Evolutionary conservation across 768 basidiomycete species (phyloP).

Genomic region (Omphalotus guepiniiformis): DNA sequence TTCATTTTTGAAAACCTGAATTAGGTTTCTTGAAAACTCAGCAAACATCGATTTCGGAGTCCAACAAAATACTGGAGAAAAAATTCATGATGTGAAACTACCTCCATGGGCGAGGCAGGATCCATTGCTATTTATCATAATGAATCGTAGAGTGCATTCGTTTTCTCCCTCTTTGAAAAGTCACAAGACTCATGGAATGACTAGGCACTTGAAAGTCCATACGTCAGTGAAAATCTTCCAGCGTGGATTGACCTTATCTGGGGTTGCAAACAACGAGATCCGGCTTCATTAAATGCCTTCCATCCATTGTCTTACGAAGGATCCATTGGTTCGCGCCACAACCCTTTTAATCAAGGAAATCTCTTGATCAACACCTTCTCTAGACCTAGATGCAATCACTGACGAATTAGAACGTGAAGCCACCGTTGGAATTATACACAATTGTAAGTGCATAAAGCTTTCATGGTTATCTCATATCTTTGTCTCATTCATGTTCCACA

Average conservation of each 20-base stretch:
- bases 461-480: background rate
- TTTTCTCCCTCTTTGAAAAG: background rate
- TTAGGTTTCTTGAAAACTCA: conserved; percentile 79
- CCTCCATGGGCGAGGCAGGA: conserved; percentile 89
- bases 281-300: conserved; percentile 75
- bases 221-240: conserved; percentile 79
- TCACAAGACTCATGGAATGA: no score
- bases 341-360: background rate
- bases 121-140: conserved; percentile 72
- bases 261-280: conserved; percentile 82
- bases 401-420: conserved; percentile 89
- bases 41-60: conserved; percentile 77
- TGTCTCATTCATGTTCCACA: background rate
- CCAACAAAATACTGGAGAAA: conserved; percentile 68
- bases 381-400: conserved; percentile 81
- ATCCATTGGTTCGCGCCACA: conserved; percentile 53
- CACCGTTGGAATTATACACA: conserved; percentile 92
- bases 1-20: background rate
- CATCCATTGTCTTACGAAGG: conserved; percentile 94
- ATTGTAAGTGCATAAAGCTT: conserved; percentile 48
- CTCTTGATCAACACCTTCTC: no score
- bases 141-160: conserved; percentile 65
- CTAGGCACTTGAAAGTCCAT: conserved; percentile 83
- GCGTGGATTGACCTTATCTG: conserved; percentile 95
- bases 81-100: conserved; percentile 82